These are phyloP conservation scores for Diacronema lutheri DNA, from an alignment of 78 protist species.

Conservation along the genomic window DNA sequence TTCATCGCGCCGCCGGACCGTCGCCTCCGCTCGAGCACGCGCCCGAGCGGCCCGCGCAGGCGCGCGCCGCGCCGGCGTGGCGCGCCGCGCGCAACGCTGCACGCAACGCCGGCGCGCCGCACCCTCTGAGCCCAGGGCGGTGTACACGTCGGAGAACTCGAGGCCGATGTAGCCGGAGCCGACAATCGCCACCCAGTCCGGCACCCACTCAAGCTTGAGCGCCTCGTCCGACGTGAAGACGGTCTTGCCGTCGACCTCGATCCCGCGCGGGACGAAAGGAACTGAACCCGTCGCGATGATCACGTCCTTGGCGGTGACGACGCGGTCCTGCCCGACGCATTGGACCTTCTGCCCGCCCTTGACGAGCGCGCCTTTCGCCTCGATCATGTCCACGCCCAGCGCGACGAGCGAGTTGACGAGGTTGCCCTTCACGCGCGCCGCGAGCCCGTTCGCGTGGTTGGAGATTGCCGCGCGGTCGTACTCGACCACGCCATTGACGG, in stretches of 20 bases:
- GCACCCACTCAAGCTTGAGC: conserved; percentile 52
- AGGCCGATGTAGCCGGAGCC: conserved; percentile 54
- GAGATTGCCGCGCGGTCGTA: conserved; percentile 37
- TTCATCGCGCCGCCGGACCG: no score
- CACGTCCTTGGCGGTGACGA: conserved; percentile 37
- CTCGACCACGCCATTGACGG: neutral
- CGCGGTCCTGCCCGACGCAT: neutral
- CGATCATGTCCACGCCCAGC: conserved; percentile 36
- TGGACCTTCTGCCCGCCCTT: neutral
- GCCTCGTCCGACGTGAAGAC: conserved; percentile 51
- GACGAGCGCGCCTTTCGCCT: conserved; percentile 2
- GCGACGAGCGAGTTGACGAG: conserved; percentile 27
- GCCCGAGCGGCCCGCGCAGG: no score
- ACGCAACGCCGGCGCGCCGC: no score
- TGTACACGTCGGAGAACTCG: conserved; percentile 46
- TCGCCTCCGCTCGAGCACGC: no score
- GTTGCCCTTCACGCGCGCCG: neutral
- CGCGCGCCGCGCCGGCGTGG: no score
- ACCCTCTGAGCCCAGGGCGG: conserved; percentile 36
- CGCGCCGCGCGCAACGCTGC: no score
- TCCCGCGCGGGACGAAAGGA: conserved; percentile 49
- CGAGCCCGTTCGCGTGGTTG: conserved; percentile 20
- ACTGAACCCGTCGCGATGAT: conserved; percentile 47
- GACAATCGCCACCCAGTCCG: conserved; percentile 46
- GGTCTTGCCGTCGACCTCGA: conserved; percentile 33